These are phyloP conservation scores for Candida koratica DNA, from an alignment of 805 yeast genomes.

Conservation along the genomic window DNA sequence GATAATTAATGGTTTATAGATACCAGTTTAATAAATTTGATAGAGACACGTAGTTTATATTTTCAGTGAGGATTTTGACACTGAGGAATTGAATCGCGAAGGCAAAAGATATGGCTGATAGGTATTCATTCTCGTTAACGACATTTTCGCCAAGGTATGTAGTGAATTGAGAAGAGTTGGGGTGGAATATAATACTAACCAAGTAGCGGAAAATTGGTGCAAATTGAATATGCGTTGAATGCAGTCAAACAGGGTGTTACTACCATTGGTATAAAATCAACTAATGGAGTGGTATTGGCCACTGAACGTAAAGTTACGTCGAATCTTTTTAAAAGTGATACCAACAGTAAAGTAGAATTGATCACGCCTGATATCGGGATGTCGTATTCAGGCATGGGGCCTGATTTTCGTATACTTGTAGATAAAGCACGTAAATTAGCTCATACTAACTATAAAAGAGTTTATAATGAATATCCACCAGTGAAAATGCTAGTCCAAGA, in stretches of 20 bases:
- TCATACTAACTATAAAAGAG: conserved; percentile 86
- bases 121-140: conserved; percentile 95
- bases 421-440: conserved; percentile 92
- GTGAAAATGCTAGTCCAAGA: conserved; percentile 91
- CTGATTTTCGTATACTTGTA: conserved; percentile 91
- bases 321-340: conserved; percentile 67
- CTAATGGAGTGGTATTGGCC: conserved; percentile 94
- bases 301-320: conserved; percentile 91
- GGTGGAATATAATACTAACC: too few relatives aligned
- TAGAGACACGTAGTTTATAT: conserved; percentile 2
- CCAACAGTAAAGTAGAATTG: conserved; percentile 70
- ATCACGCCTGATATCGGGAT: conserved; percentile 96
- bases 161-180: too few relatives aligned
- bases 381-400: conserved; percentile 98
- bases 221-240: conserved; percentile 94
- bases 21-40: conserved; percentile 1
- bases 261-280: conserved; percentile 87
- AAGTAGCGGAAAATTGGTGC: conserved; percentile 88
- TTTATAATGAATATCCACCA: conserved; percentile 96
- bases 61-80: background rate
- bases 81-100: background rate
- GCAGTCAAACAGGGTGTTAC: conserved; percentile 99
- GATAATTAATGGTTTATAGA: conserved; percentile 35
- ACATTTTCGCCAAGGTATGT: conserved; percentile 94
- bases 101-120: conserved; percentile 72